Conservation (phyloP, 1,139 yeast species). For the Candida tetrigidarum region DNA sequence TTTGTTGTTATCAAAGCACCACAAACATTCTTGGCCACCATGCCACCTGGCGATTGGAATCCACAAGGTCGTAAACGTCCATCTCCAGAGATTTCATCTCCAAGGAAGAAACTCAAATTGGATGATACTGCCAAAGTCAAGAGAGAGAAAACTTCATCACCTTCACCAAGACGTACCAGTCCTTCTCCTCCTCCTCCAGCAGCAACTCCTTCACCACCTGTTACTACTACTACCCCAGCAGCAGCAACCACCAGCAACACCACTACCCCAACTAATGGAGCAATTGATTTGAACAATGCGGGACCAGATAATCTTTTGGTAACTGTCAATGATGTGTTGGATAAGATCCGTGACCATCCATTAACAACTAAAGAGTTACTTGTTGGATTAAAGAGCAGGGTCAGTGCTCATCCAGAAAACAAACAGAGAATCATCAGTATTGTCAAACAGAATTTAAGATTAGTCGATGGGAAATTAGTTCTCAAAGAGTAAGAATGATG, state of each 20-base stretch:
- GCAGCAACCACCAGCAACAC: too few relatives aligned
- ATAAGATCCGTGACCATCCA: constrained; percentile 63
- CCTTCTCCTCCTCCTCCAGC: constrained; percentile 4
- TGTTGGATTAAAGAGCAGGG: constrained; percentile 61
- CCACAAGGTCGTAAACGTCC: constrained; percentile 58
- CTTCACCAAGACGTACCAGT: constrained; percentile 13
- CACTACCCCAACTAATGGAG: constrained; percentile 17
- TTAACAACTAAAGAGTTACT: constrained; percentile 71
- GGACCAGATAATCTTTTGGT: constrained; percentile 52
- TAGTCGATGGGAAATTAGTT: constrained; percentile 66
- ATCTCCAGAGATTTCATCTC: constrained; percentile 26
- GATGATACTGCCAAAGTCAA: constrained; percentile 22
- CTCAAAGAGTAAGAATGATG: constrained; percentile 43
- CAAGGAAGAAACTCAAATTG: constrained; percentile 47
- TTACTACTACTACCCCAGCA: too few relatives aligned
- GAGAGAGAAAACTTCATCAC: constrained; percentile 15
- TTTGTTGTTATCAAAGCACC: constrained; percentile 71
- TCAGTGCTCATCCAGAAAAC: constrained; percentile 71
- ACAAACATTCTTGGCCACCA: constrained; percentile 59
- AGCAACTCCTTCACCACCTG: not conserved
- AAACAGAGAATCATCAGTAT: constrained; percentile 67
- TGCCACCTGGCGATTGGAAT: constrained; percentile 86
- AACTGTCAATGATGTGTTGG: constrained; percentile 73
- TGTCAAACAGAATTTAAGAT: constrained; percentile 69
- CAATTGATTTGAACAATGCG: constrained; percentile 36